These are phyloP conservation scores for Colletotrichum ledebouriae DNA, from an alignment of 2,329 filamentous ascomycete genomes.

Conservation along the genomic window DNA sequence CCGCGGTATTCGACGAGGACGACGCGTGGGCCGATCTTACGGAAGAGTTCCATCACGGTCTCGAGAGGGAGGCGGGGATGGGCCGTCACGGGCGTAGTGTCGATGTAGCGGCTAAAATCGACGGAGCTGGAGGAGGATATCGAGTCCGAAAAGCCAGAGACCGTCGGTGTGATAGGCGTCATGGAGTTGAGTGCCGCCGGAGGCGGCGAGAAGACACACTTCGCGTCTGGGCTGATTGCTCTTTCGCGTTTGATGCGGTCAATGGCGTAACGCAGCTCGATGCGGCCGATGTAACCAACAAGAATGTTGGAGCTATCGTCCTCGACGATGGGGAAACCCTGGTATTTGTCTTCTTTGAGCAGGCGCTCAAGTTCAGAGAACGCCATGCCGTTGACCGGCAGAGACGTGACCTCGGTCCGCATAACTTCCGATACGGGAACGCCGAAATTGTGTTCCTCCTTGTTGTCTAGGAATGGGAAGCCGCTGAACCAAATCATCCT, in stretches of 20 bases:
- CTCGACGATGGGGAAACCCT: conserved; percentile 93
- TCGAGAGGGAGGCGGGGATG: conserved; percentile 93
- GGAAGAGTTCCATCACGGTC: conserved; percentile 98
- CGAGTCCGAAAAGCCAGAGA: conserved; percentile 70
- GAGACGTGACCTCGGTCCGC: conserved; percentile 79
- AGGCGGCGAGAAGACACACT: conserved; percentile 78
- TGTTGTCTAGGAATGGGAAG: conserved; percentile 96
- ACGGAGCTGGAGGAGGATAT: conserved; percentile 70
- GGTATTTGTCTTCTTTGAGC: conserved; percentile 83
- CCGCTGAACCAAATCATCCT: conserved; percentile 99
- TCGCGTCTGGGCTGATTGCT: conserved; percentile 74
- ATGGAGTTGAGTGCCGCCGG: conserved; percentile 47
- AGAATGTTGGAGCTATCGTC: conserved; percentile 78
- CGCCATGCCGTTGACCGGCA: conserved; percentile 81
- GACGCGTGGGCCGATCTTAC: conserved; percentile 95
- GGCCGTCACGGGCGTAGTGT: conserved; percentile 88
- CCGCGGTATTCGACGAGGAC: conserved; percentile 94
- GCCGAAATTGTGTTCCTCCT: conserved; percentile 96
- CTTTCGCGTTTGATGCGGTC: conserved; percentile 81
- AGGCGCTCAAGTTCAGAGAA: conserved; percentile 83
- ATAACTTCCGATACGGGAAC: conserved; percentile 93
- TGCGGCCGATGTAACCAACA: conserved; percentile 92
- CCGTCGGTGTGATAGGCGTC: conserved; percentile 58
- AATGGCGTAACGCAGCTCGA: conserved; percentile 91
- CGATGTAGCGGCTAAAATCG: conserved; percentile 89